Evolutionary conservation across 768 basidiomycete genomes (phyloP), one percentile per base, ranked within the genome.

Genomic region (Austroboletus festivus): DNA sequence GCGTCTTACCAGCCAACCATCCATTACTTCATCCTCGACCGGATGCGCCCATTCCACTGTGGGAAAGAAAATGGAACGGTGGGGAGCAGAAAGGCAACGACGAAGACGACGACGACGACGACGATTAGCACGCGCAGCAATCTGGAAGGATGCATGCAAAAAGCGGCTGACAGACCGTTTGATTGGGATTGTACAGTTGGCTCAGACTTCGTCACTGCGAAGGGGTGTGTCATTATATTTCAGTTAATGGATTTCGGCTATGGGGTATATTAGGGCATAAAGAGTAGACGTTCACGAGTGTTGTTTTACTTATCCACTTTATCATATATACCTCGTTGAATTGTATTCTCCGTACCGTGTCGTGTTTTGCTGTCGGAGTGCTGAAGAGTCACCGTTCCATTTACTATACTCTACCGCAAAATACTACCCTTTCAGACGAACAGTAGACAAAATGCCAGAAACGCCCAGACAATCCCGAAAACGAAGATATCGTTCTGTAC

Each of bases 11-110:
- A 1, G 75, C 71, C 5, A 74, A 77, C 3, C 87, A 92, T 59
- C 85, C 81, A 5, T 74, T 78, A 11, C 72, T 80, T 52, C 46
- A 47, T 48, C 30, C 64, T 46, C 42, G 51, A 31, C 54, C 57
- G 46, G 60, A 68, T 54, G 48, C 58, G 43, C 46, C 52, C 1
- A 57, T 60, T 37, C 80, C 81, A 23, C 70, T 83, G 18, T 93
- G 91, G 91, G 88, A 92, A 61, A 77, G 86, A 35, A 81, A 84
- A 52, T 93, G 91, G 91, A 82, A 81, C 35, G 89, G 90, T 15
- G 90, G 89, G 1, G 74, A 79, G 46, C 75, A 76, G 42, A 74
- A 71, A 46, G 67, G 71, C 4, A 74, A 76, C 44, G 76, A 73
- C 12, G 75, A 70, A 2, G 76, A 73, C 4, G 75, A 69, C 0